These are phyloP conservation scores for Tulasnella sp. DNA, from an alignment of 768 basidiomycete species.

Conservation along the genomic window DNA sequence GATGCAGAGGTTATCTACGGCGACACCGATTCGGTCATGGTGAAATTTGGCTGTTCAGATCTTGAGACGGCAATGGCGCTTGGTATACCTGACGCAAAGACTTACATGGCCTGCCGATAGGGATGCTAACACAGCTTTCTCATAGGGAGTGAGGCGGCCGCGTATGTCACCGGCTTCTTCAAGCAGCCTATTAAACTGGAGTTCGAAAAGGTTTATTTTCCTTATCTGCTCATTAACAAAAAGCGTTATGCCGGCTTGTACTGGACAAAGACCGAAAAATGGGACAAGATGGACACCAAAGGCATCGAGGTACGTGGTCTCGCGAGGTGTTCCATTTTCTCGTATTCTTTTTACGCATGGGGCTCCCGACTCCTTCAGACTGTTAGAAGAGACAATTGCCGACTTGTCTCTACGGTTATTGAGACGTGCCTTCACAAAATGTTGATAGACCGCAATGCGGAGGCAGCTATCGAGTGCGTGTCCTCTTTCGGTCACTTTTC, in stretches of 20 bases:
- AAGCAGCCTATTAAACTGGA: constrained; percentile 95
- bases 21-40: constrained; percentile 99
- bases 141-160: constrained; percentile 82
- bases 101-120: neutral
- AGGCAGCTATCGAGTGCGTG: constrained; percentile 75
- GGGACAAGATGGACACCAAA: constrained; percentile 99
- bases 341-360: neutral
- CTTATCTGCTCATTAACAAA: constrained; percentile 95
- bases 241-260: constrained; percentile 98
- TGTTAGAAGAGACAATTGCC: constrained; percentile 95
- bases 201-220: constrained; percentile 99
- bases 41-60: constrained; percentile 86
- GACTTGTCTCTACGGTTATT: constrained; percentile 95
- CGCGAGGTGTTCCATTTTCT: neutral
- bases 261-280: constrained; percentile 92
- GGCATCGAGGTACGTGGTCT: constrained; percentile 74
- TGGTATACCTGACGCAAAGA: constrained; percentile 36
- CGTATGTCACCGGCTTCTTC: constrained; percentile 82
- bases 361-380: constrained; percentile 48
- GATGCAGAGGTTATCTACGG: constrained; percentile 96
- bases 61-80: constrained; percentile 79
- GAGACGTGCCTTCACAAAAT: constrained; percentile 97
- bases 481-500: neutral
- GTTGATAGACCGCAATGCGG: constrained; percentile 90
- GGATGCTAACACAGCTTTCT: neutral